Evolutionary conservation across 179 eudicot genomes (phyloP).

Genomic region (Silene vulgaris): DNA sequence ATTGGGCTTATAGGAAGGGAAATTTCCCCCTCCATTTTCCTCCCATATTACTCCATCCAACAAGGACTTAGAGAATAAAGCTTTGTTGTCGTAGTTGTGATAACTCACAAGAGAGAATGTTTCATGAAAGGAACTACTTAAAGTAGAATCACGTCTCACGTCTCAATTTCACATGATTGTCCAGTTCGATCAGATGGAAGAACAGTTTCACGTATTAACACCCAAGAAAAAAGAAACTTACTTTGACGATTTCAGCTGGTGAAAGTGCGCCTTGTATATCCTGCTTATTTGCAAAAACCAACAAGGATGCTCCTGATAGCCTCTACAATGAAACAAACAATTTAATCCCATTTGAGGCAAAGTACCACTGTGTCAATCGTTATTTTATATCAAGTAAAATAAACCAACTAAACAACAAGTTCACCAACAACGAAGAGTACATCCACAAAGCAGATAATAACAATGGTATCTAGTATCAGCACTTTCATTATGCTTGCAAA

Average conservation of each 20-base stretch:
- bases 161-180: neutral
- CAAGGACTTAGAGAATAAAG: too few relatives aligned
- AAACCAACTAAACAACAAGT: too few relatives aligned
- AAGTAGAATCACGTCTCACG: too few relatives aligned
- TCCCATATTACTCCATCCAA: too few relatives aligned
- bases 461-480: neutral
- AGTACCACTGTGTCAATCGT: too few relatives aligned
- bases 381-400: too few relatives aligned
- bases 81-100: too few relatives aligned
- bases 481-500: neutral
- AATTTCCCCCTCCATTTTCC: too few relatives aligned
- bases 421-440: neutral
- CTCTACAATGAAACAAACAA: conserved; percentile 44
- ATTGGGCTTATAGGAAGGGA: too few relatives aligned
- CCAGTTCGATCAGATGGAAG: neutral
- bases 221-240: conserved; percentile 28
- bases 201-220: neutral
- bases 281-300: conserved; percentile 91
- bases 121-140: too few relatives aligned
- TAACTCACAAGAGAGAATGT: too few relatives aligned
- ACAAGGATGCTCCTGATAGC: conserved; percentile 79
- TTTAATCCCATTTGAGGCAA: too few relatives aligned
- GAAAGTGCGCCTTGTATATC: conserved; percentile 91
- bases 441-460: neutral
- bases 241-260: conserved; percentile 80